Evolutionary conservation across 192 early-diverging fungal genomes (phyloP), one percentile per base, ranked within the genome.

Genomic region (Coemansia sp.): DNA sequence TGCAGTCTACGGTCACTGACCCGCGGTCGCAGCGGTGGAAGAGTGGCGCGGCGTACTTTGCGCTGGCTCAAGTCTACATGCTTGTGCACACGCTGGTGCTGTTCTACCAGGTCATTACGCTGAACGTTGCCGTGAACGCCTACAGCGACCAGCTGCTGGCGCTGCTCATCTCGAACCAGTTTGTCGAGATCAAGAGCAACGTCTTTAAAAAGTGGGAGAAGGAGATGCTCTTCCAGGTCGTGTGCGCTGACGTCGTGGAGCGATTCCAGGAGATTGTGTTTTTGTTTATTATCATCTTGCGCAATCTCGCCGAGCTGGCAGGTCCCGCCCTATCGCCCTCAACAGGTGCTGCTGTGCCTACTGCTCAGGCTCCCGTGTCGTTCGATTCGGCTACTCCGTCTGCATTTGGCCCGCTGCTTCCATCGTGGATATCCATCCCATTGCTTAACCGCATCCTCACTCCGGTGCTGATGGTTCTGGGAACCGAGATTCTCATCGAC

Each of bases 141-240:
- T 97, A 97, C 71, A 94, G 94, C 67, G 97, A 97, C 78, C 94
- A 94, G 8, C 80, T 99, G 27, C 78, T 99, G 36, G 93, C 96
- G n/a, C 74, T 99, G 40, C 87, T 99, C 24, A 89, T 99, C 43
- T 93, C 91, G 40, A 98, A 98, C 72, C 98, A 98, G 84, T 99
- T 99, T 88, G 94, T 96, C 9, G 98, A 99, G 73, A 96, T 99
- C 78, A 99, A 99, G 71, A 91, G 94, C 67, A 92, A 90, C 47
- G 98, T 99, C 7, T 99, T 98, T 67, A 99, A 99, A 70, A 90
- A 90, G 59, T 98, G 95, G 88, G 98, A 99, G 79, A 89, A 91
- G 70, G 98, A 97, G 68, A 97, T 97, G 77, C 82, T 99, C 67
- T 99, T 98, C 76, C 97, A 99, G 73, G 73, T 99, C 12, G 89